Evolutionary conservation across 257 asterid genomes (phyloP), one percentile per base, ranked within the genome.

Genomic region (Vinca minor): DNA sequence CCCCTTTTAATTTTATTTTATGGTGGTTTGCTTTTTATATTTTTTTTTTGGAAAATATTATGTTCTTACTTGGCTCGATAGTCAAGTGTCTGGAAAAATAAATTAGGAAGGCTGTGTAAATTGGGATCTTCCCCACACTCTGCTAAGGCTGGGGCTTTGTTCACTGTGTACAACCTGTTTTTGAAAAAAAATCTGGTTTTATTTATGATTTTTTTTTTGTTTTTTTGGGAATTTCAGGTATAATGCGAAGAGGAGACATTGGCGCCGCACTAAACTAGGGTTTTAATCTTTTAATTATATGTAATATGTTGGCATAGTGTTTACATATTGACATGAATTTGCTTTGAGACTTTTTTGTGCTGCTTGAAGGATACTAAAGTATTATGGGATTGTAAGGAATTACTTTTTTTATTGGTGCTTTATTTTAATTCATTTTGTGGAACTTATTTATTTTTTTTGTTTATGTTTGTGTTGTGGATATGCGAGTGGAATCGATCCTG

Each of bases 231-330:
- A n/a, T 21, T 50, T 48, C 71, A 74, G 79, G 72, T 74, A 74
- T 65, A 74, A 74, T 26, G 79, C 79, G 8, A 74, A 74, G 65
- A 74, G 79, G 66, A 74, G 79, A 65, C 79, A 74, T 63, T 74
- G 79, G 79, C 74, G 79, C 34, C 72, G 79, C 46, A 74, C 79
- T 10, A 74, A 74, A 68, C 67, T 74, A 15, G 79, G 79, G 29
- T 74, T 74, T 29, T 74, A 57, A 74, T 64, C 58, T 63, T 55
- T 10, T 34, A 36, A 17, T 28, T 56, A 21, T n/a, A 56, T 29
- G 23, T 17, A 28, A 28, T 13, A 31, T 56, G 12, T 55, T 50
- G 8, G 8, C 13, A 17, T 18, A n/a, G n/a, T n/a, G n/a, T n/a
- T n/a, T n/a, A n/a, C n/a, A n/a, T n/a, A n/a, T n/a, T n/a, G n/a